Evolutionary conservation across 2,329 filamentous ascomycete genomes (phyloP), one percentile per base, ranked within the genome.

Genomic region (Diaporthe amygdali): DNA sequence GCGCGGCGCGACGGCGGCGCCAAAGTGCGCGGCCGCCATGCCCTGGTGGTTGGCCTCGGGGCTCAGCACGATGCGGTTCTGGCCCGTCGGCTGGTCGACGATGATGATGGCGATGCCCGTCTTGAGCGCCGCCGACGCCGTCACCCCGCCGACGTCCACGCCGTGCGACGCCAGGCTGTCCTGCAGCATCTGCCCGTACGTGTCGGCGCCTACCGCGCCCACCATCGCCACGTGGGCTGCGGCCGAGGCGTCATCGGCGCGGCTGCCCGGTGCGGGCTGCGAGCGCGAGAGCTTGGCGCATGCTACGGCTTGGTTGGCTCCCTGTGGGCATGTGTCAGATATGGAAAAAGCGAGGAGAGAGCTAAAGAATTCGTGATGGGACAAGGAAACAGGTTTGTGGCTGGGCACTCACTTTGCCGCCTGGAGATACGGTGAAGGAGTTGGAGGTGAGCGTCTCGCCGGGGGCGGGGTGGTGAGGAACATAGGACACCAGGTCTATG

Each of bases 221-320:
- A 94, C 82, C 92, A 96, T 95, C 77, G 88, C 85, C 47, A 95
- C 88, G 70, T 75, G 68, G 30, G 72, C 67, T 0, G 70, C 80
- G 10, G 78, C 78, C 7, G 71, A 34, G 2, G 70, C 30, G 47
- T 79, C 75, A 34, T 66, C 92, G 22, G 91, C 91, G 61, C 93
- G 93, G 44, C 30, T n/a, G 25, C 56, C 41, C 30, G 14, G 66
- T 37, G 47, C 39, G 41, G 70, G 70, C 8, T 17, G 67, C 34
- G 86, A 78, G 59, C 92, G 89, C 1, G 94, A 96, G 64, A 97
- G 89, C 74, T 96, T 93, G 64, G 92, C 93, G 82, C 93, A 95
- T 30, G 95, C 94, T 69, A 97, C 93, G 72, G 95, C 95, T 84
- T 98, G 96, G 85, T 98, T 98, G 72, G 95, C 95, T 74, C 96